phyloP scores from a whole-genome alignment of 2,329 filamentous ascomycete genomes.

The Orbilia oligospora region DNA sequence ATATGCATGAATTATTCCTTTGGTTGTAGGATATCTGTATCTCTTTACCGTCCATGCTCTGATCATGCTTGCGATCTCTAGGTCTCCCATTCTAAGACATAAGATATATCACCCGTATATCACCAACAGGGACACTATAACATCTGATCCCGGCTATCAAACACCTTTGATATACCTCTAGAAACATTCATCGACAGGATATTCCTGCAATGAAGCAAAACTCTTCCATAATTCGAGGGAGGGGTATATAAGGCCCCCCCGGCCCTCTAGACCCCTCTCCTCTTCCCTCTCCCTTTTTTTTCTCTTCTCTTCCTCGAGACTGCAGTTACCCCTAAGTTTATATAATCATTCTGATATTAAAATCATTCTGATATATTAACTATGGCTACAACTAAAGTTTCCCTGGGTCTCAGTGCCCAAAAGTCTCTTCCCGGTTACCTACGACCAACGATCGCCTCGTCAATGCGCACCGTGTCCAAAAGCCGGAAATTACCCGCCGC shows the following conservation, averaged over 20 bases:
- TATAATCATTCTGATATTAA: background rate
- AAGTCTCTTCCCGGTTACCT: conserved; percentile 7
- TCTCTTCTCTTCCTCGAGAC: conserved; percentile 10
- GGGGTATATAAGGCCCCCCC: background rate
- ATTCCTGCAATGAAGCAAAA: background rate
- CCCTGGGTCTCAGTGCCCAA: conserved; percentile 17
- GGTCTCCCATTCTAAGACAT: background rate
- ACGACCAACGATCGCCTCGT: conserved; percentile 15
- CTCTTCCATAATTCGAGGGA: background rate
- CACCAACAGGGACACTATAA: background rate
- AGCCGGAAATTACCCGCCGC: background rate
- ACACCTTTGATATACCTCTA: background rate
- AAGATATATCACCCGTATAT: background rate
- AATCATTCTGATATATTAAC: conserved; percentile 3
- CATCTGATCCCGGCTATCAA: background rate
- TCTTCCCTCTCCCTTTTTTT: background rate
- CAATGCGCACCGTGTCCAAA: conserved; percentile 6
- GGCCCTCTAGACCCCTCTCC: background rate
- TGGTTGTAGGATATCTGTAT: too few species aligned
- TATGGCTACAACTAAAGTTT: conserved; percentile 18
- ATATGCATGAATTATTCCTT: too few species aligned
- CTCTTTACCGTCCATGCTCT: background rate
- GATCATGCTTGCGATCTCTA: background rate
- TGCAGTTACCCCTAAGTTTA: background rate
- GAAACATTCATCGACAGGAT: background rate